Conservation (phyloP, 257 asterid genomes). For the Vinca minor region DNA sequence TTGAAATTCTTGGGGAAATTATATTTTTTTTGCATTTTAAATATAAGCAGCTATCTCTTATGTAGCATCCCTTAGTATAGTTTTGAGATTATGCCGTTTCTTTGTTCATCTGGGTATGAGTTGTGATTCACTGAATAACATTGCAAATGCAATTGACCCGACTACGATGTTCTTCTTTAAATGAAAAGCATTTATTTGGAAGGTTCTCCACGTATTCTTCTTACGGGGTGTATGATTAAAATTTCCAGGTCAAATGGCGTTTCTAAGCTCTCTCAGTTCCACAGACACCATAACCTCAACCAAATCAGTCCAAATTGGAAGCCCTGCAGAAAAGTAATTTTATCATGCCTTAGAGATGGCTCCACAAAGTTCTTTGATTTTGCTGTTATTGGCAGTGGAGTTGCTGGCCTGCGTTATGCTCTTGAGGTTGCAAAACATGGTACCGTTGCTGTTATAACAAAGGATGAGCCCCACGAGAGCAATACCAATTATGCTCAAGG, state of each 20-base stretch:
- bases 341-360: conserved; percentile 50
- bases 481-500: conserved; percentile 99
- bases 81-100: neutral
- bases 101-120: too few relatives aligned
- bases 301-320: conserved; percentile 28
- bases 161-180: neutral
- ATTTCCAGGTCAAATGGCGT: conserved; percentile 57
- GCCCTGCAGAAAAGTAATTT: conserved; percentile 30
- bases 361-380: conserved; percentile 70
- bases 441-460: conserved; percentile 85
- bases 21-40: too few relatives aligned
- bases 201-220: neutral
- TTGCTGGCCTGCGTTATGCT: conserved; percentile 98
- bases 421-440: conserved; percentile 93
- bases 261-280: conserved; percentile 34
- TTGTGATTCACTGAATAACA: neutral
- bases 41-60: neutral
- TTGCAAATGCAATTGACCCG: neutral
- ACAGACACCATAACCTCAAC: conserved; percentile 19
- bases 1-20: neutral
- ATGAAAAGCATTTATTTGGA: neutral
- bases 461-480: conserved; percentile 97
- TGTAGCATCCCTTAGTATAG: neutral
- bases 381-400: conserved; percentile 92
- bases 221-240: conserved; percentile 12